These are phyloP conservation scores for Luvunga scandens DNA, from an alignment of 345 rosid species.

Conservation along the genomic window DNA sequence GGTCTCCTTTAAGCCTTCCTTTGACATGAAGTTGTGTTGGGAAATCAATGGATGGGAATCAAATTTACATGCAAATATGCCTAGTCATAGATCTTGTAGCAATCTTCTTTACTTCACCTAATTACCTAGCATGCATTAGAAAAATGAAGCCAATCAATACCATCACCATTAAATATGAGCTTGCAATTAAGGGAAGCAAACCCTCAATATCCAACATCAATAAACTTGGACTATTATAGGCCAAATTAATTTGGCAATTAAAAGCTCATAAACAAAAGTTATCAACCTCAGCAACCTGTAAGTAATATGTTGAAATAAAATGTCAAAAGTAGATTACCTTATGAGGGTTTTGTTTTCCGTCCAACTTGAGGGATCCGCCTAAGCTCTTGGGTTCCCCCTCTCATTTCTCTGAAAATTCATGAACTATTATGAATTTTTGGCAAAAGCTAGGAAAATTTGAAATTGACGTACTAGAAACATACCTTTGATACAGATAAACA, in stretches of 20 bases:
- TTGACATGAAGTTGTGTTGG: background rate
- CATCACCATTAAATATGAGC: background rate
- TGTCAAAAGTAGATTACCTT: constrained; percentile 19
- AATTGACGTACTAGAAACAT: constrained; percentile 7
- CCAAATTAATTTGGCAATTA: background rate
- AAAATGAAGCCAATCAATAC: background rate
- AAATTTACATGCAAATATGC: background rate
- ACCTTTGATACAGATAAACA: constrained; percentile 81
- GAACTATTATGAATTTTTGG: constrained; percentile 8
- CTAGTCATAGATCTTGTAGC: background rate
- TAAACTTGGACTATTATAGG: background rate
- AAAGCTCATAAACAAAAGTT: background rate
- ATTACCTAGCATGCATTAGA: background rate
- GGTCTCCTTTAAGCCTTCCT: too few species aligned
- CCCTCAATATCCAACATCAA: background rate
- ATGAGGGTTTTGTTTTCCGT: constrained; percentile 56
- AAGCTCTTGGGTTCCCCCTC: constrained; percentile 66
- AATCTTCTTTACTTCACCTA: background rate
- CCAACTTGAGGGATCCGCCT: constrained; percentile 63
- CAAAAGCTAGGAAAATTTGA: constrained; percentile 10
- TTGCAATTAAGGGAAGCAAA: background rate
- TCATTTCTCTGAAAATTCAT: constrained; percentile 55
- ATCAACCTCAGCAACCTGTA: background rate
- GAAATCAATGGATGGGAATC: background rate
- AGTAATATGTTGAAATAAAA: background rate